Evolutionary conservation across 2,329 filamentous ascomycete genomes (phyloP).

Genomic region (Bipolaris cookei): DNA sequence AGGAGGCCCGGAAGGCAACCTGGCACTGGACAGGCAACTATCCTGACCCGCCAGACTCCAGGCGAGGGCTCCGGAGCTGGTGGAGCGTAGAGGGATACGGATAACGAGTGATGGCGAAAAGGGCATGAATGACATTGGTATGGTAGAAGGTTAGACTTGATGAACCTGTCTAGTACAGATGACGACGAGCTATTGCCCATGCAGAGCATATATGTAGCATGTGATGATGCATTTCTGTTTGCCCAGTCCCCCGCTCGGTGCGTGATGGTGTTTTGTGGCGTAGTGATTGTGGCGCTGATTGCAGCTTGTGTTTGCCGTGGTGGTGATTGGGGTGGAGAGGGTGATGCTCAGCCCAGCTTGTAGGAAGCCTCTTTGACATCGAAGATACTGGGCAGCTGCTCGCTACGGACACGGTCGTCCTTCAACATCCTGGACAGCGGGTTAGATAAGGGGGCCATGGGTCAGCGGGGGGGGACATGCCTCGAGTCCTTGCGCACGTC

Average conservation of each 20-base stretch:
- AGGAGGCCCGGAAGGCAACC: conserved; percentile 74
- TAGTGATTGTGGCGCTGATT: background rate
- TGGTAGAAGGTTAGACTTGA: conserved; percentile 37
- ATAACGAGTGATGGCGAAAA: conserved; percentile 31
- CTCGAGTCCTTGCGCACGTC: conserved; percentile 83
- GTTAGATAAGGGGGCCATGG: conserved; percentile 9
- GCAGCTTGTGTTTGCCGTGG: conserved; percentile 3
- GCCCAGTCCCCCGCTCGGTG: conserved; percentile 16
- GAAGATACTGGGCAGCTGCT: conserved; percentile 71
- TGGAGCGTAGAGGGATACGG: conserved; percentile 9
- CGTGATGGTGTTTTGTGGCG: conserved; percentile 3
- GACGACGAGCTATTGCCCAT: conserved; percentile 31
- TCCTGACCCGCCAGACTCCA: conserved; percentile 68
- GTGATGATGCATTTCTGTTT: background rate
- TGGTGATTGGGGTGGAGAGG: background rate
- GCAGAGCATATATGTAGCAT: conserved; percentile 38
- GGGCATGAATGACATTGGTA: conserved; percentile 41
- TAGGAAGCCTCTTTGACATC: conserved; percentile 77
- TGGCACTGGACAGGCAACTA: conserved; percentile 73
- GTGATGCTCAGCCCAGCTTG: conserved; percentile 68
- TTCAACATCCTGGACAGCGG: conserved; percentile 73
- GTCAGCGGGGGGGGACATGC: conserved; percentile 36
- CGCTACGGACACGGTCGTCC: conserved; percentile 76
- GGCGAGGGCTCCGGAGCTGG: conserved; percentile 47
- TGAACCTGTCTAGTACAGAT: conserved; percentile 40